Percentiles rank a stretch among this genome's conserved stretches.
Conservation (phyloP, 1,284 basidiomycete genomes). For the Apiotrichum domesticum region DNA sequence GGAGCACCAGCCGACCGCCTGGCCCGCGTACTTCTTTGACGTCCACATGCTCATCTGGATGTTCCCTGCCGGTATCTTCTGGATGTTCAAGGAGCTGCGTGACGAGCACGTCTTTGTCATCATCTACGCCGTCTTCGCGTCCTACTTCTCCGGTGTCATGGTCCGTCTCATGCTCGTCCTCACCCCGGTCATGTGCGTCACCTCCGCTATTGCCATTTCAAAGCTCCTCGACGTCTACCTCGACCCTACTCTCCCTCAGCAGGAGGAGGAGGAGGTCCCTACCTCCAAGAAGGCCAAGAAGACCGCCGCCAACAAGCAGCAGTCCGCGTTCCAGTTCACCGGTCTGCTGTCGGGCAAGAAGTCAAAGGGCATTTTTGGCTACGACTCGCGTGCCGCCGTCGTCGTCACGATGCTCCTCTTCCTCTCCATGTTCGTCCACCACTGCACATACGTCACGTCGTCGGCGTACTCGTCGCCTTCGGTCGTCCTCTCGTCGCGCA, state of each 20-base stretch:
- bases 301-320: conserved; percentile 36
- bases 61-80: conserved; percentile 91
- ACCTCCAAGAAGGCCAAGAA: conserved; percentile 58
- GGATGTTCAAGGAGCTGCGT: conserved; percentile 87
- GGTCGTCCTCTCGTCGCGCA: conserved; percentile 80
- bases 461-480: conserved; percentile 96
- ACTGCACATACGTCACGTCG: conserved; percentile 96
- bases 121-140: conserved; percentile 91
- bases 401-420: conserved; percentile 70
- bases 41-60: conserved; percentile 95
- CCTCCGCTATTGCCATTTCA: conserved; percentile 85
- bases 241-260: conserved; percentile 51
- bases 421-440: conserved; percentile 83
- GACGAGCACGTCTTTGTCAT: conserved; percentile 99
- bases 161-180: conserved; percentile 60
- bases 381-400: conserved; percentile 75
- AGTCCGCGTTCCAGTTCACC: conserved; percentile 24
- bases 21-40: conserved; percentile 99
- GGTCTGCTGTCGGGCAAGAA: conserved; percentile 25
- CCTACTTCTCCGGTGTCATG: conserved; percentile 99
- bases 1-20: conserved; percentile 99
- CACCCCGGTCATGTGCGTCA: conserved; percentile 53
- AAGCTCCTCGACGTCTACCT: conserved; percentile 84
- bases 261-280: conserved; percentile 17
- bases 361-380: conserved; percentile 67